Base-by-base conservation (phyloP, 2,329 filamentous ascomycete species). In the Ilyonectria robusta region DNA sequence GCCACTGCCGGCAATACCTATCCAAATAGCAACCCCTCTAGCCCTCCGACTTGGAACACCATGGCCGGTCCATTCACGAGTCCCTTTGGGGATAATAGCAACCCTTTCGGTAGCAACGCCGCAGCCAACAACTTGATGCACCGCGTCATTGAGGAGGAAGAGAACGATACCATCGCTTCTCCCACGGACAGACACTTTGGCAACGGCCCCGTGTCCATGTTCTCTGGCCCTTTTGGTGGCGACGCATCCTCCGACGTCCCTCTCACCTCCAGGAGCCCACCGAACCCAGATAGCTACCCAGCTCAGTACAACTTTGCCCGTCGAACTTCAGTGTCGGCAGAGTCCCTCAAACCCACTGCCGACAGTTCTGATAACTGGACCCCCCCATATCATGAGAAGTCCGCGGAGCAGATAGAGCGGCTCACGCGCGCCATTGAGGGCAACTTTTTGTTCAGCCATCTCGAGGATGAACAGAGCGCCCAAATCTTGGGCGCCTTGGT, bases 251-350 rank as follows among this genome's bases (percentile, higher is more conserved):
- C 80, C 31, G 86, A 88, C 48, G 74, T 78, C 21, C 84, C 84
- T 21, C 82, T 84, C 15, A 83, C 84, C 66, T 77, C 84, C 74
- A 78, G 86, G 79, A 81, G 81, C 74, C 79, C 85, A 23, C 86
- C 87, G 64, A 88, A 89, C 67, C 83, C 87, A 44, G 91, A 93
- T 72, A 91, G 89, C 75, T 94, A 97, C 78, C 96, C 96, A 62
- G 92, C 89, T 74, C 95, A 98, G 80, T 98, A 98, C 84, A 97
- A 97, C 81, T 92, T 97, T 82, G 93, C 90, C 75, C 93, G 96
- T 70, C 93, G 96, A 76, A 98, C 95, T 44, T 98, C 96, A 4
- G 96, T 99, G 59, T 98, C 96, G 46, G 96, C 96, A 57, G 96
- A 99, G 83, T 98, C 95, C 2, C 87, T 98, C 77, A 97, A 97